Evolutionary conservation across 2,329 filamentous ascomycete genomes (phyloP).

Genomic region (Fusarium verticillioides): DNA sequence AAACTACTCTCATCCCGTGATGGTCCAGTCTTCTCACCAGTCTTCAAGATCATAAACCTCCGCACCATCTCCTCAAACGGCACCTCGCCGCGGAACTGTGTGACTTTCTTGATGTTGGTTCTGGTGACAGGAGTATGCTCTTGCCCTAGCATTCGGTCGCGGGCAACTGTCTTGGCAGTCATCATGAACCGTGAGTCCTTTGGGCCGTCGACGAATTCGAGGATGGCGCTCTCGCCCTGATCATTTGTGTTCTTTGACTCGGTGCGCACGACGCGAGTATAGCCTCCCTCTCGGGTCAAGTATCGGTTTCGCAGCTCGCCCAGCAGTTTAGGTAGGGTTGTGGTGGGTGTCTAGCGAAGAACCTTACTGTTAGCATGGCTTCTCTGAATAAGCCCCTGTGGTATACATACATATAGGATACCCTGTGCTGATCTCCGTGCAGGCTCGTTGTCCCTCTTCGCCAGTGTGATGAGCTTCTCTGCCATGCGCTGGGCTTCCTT

Average conservation of each 20-base stretch:
- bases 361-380: constrained; percentile 16
- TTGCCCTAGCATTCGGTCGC: constrained; percentile 66
- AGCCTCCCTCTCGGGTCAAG: constrained; percentile 82
- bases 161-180: constrained; percentile 85
- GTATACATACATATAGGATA: constrained; percentile 81
- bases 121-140: constrained; percentile 76
- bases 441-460: constrained; percentile 91
- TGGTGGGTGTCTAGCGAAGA: constrained; percentile 68
- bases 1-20: constrained; percentile 25
- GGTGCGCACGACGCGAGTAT: constrained; percentile 92
- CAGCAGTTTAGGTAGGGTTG: constrained; percentile 87
- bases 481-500: constrained; percentile 95
- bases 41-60: constrained; percentile 49
- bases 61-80: constrained; percentile 75
- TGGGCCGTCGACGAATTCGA: constrained; percentile 94
- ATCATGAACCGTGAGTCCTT: constrained; percentile 95
- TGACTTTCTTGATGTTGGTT: constrained; percentile 86
- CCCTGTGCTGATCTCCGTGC: constrained; percentile 78
- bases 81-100: constrained; percentile 76
- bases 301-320: constrained; percentile 85
- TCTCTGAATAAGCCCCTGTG: background rate
- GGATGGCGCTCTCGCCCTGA: constrained; percentile 88
- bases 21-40: constrained; percentile 3
- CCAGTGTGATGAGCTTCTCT: constrained; percentile 93
- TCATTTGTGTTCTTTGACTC: constrained; percentile 86